Percentiles rank a stretch among this genome's conserved stretches.
These are phyloP conservation scores for Yarrowia porcina DNA, from an alignment of 805 yeast species.

Conservation along the genomic window DNA sequence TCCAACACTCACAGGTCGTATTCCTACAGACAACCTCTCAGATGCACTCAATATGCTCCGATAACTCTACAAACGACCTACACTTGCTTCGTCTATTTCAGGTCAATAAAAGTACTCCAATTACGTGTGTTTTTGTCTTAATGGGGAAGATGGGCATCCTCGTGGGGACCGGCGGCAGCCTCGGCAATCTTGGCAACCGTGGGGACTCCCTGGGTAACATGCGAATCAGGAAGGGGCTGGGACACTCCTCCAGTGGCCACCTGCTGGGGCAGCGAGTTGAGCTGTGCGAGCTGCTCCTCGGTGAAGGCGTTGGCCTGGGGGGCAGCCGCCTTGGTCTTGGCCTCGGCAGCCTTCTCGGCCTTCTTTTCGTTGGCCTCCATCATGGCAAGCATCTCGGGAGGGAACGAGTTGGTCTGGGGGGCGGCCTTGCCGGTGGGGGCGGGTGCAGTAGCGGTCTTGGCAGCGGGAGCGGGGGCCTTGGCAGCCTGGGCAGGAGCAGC, in stretches of 20 bases:
- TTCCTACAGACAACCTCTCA: too few species aligned
- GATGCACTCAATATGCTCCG: too few species aligned
- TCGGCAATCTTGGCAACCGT: constrained; percentile 25
- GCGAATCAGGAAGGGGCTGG: constrained; percentile 13
- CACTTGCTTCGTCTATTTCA: background rate
- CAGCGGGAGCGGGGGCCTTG: background rate
- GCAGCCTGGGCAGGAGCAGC: constrained; percentile 3
- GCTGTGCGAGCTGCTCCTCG: constrained; percentile 23
- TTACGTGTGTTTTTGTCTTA: constrained; percentile 21
- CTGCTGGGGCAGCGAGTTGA: constrained; percentile 20
- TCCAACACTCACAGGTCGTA: too few species aligned
- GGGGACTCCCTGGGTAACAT: constrained; percentile 18
- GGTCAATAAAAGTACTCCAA: constrained; percentile 16
- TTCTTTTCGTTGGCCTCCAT: constrained; percentile 4
- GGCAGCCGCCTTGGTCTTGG: constrained; percentile 3
- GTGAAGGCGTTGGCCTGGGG: constrained; percentile 23
- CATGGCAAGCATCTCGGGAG: constrained; percentile 25
- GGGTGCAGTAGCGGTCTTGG: constrained; percentile 22
- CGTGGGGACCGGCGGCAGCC: constrained; percentile 19
- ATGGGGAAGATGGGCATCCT: constrained; percentile 24
- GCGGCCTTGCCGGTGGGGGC: constrained; percentile 25
- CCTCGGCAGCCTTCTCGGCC: constrained; percentile 8
- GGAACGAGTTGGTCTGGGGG: constrained; percentile 17
- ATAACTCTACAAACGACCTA: background rate
- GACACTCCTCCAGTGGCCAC: constrained; percentile 7